phyloP scores from a whole-genome alignment of 306 rosid genomes.

The Rosa multiflora region DNA sequence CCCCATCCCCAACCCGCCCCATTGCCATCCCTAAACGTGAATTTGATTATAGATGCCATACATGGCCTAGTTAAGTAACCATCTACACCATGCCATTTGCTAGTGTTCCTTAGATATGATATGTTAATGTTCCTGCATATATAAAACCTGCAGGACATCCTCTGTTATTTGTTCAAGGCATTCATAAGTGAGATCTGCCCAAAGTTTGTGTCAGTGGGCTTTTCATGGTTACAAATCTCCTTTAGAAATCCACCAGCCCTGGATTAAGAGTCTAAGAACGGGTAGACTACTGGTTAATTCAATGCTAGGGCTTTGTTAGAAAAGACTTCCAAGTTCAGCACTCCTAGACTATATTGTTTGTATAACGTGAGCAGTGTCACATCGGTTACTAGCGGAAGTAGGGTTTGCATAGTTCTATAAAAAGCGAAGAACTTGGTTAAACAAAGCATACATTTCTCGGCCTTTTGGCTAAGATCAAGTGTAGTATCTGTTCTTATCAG shows the following conservation, averaged over 20 bases:
- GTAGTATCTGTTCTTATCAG: constrained; percentile 17
- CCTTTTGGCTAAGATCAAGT: constrained; percentile 24
- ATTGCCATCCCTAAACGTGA: no score
- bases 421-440: no score
- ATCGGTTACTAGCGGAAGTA: neutral
- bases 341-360: neutral
- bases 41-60: no score
- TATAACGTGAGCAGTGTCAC: neutral
- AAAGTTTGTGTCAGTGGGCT: no score
- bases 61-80: neutral
- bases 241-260: neutral
- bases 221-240: no score
- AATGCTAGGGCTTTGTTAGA: neutral
- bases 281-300: neutral
- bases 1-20: no score
- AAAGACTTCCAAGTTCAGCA: neutral
- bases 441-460: constrained; percentile 2
- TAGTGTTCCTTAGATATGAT: neutral
- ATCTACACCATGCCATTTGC: neutral
- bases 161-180: neutral
- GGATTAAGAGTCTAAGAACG: neutral
- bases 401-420: neutral
- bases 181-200: no score
- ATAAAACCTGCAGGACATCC: neutral
- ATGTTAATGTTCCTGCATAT: neutral